Percentiles rank a stretch among this genome's conserved stretches.
These are phyloP conservation scores for Eremothecium coryli DNA, from an alignment of 1,139 yeast species.

Conservation along the genomic window DNA sequence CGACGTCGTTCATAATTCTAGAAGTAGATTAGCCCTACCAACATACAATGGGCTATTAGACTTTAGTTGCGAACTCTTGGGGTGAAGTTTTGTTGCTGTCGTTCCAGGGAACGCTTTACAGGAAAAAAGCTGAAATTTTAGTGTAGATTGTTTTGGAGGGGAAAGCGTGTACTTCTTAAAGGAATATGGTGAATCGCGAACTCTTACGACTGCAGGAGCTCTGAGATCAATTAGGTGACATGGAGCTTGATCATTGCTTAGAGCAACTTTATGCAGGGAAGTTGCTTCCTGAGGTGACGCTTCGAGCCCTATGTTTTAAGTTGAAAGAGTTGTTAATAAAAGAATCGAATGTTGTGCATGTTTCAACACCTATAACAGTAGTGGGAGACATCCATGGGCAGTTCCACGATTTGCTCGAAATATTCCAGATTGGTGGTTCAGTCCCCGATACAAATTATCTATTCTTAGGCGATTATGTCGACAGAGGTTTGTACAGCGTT, in stretches of 20 bases:
- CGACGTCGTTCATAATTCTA: no score
- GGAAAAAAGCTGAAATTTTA: no score
- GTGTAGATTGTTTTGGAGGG: no score
- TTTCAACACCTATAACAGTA: constrained; percentile 84
- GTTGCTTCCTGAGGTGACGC: constrained; percentile 58
- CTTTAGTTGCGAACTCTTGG: no score
- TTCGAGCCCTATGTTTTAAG: constrained; percentile 56
- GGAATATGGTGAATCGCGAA: no score
- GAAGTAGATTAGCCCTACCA: no score
- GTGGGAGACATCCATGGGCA: constrained; percentile 99
- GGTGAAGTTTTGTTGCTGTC: no score
- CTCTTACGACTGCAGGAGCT: no score
- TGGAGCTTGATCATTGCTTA: constrained; percentile 57
- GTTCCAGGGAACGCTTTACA: no score
- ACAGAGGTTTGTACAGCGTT: constrained; percentile 49
- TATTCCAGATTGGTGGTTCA: constrained; percentile 79
- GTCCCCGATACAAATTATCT: constrained; percentile 91
- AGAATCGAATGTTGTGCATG: constrained; percentile 78
- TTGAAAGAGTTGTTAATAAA: constrained; percentile 65
- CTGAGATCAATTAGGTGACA: no score
- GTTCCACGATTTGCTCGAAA: constrained; percentile 84
- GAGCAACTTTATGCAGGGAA: constrained; percentile 55
- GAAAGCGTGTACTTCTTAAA: no score
- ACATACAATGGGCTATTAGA: no score
- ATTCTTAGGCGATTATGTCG: constrained; percentile 90